Conservation (phyloP, 2,329 filamentous ascomycete species). For the Pyricularia grisea region DNA sequence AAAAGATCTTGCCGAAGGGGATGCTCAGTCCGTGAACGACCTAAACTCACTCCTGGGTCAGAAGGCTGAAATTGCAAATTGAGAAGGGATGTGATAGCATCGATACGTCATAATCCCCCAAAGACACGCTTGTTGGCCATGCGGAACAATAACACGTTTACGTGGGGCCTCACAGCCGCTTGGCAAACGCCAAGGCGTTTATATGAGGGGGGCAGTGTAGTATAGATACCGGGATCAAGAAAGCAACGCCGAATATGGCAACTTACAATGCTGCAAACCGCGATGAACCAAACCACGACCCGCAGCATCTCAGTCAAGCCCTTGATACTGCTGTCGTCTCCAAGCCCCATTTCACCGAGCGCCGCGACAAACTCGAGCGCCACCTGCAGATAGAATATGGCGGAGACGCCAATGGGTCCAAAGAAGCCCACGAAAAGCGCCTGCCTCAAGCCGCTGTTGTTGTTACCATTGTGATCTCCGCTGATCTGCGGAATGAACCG, state of each 20-base stretch:
- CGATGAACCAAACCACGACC: constrained; percentile 78
- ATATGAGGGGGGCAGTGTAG: not conserved
- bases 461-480: constrained; percentile 26
- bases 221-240: not conserved
- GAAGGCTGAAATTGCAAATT: constrained; percentile 1
- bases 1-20: constrained; percentile 59
- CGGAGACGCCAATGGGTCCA: constrained; percentile 85
- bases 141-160: too few relatives aligned
- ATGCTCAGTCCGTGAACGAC: constrained; percentile 77
- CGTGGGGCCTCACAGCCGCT: not conserved
- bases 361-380: constrained; percentile 59
- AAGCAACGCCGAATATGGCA: not conserved
- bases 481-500: constrained; percentile 73
- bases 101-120: not conserved
- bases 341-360: not conserved
- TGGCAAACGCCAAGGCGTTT: not conserved
- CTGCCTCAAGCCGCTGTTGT: constrained; percentile 35
- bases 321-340: constrained; percentile 42
- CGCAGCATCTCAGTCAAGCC: constrained; percentile 56
- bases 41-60: constrained; percentile 27
- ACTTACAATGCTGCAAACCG: constrained; percentile 73
- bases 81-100: not conserved
- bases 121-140: too few relatives aligned
- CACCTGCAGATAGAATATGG: constrained; percentile 83
- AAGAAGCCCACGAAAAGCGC: constrained; percentile 88